Evolutionary conservation across 768 basidiomycete species (phyloP).

Genomic region (Mycena floridula): DNA sequence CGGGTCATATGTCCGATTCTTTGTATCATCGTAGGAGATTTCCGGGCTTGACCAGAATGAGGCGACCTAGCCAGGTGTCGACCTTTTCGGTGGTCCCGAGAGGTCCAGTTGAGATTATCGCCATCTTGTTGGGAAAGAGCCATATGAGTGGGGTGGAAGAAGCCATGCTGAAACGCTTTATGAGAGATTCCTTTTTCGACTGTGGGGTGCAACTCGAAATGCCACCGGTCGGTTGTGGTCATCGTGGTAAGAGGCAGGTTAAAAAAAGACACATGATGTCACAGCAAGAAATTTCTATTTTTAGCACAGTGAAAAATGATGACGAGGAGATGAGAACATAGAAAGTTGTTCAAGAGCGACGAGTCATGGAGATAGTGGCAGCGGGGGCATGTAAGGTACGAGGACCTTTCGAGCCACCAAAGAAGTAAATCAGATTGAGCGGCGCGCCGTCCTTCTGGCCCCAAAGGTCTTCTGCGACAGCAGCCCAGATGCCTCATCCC

Average conservation of each 20-base stretch:
- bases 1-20: slow-evolving; percentile 23
- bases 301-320: too few species aligned
- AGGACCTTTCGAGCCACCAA: slow-evolving; percentile 4
- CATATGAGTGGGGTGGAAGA: slow-evolving; percentile 6
- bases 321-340: too few species aligned
- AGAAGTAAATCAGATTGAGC: slow-evolving; percentile 19
- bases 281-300: too few species aligned
- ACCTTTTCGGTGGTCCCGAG: slow-evolving; percentile 32
- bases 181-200: slow-evolving; percentile 18
- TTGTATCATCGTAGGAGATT: slow-evolving; percentile 9
- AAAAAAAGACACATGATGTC: too few species aligned
- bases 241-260: too few species aligned
- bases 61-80: slow-evolving; percentile 23
- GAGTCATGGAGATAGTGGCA: slow-evolving; percentile 6
- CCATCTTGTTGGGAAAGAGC: slow-evolving; percentile 1
- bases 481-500: slow-evolving; percentile 23
- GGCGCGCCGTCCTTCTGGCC: slow-evolving; percentile 18
- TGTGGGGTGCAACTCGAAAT: slow-evolving; percentile 17
- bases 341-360: too few species aligned
- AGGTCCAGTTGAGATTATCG: slow-evolving; percentile 32
- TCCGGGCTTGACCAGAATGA: slow-evolving; percentile 10
- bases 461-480: slow-evolving; percentile 24
- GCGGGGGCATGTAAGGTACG: slow-evolving; percentile 8
- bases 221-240: slow-evolving; percentile 1
- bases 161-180: slow-evolving; percentile 18